phyloP scores from a whole-genome alignment of 345 rosid genomes.

The Eucalyptus pauciflora region DNA sequence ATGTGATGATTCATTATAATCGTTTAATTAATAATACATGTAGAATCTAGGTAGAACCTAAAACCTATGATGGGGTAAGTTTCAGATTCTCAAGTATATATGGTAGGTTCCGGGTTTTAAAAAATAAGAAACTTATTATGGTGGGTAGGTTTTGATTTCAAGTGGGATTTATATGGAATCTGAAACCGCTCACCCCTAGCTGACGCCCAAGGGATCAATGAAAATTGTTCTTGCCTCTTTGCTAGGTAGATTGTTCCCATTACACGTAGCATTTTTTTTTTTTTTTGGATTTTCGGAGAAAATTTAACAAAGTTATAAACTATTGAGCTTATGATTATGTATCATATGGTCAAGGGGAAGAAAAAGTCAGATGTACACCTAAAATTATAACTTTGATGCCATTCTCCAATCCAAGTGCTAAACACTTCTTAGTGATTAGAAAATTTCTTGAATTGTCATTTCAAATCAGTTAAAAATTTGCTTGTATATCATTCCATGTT shows the following conservation, averaged over 20 bases:
- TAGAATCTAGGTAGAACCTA: rapidly evolving
- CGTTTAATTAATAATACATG: too few relatives aligned
- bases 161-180: too few relatives aligned
- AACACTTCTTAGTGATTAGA: background rate
- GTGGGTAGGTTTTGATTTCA: too few relatives aligned
- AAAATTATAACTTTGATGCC: background rate
- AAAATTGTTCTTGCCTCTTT: background rate
- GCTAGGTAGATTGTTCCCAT: background rate
- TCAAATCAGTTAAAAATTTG: background rate
- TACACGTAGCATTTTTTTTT: background rate
- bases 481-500: background rate
- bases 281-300: background rate
- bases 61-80: too few relatives aligned
- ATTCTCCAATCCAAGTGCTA: background rate
- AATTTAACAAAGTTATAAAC: background rate
- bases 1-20: too few relatives aligned
- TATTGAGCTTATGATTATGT: background rate
- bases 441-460: background rate
- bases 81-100: rapidly evolving
- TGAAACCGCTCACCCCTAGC: too few relatives aligned
- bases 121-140: rapidly evolving
- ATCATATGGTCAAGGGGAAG: background rate
- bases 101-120: rapidly evolving
- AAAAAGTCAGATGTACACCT: background rate
- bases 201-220: background rate